Evolutionary conservation across 2,329 filamentous ascomycete genomes (phyloP), one percentile per base, ranked within the genome.

Genomic region (Keithomyces neogunnii): DNA sequence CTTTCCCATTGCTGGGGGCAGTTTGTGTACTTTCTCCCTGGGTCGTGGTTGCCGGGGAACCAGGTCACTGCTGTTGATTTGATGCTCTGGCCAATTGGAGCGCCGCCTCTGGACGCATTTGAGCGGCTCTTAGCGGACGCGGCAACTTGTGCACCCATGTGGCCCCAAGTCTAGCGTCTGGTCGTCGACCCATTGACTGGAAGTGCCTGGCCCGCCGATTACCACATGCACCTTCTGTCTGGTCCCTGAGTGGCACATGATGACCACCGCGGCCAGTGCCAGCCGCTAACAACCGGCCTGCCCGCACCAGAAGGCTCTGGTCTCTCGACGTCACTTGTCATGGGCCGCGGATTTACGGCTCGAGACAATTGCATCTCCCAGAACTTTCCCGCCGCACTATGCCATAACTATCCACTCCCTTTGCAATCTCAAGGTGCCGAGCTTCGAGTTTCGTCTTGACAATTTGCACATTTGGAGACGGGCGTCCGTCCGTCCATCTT

Each of bases 11-110:
- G 35, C 28, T 29, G 46, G 40, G 42, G 44, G 42, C 36, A 57
- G 58, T 66, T 67, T 68, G 65, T 68, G 64, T 68, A 68, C 62
- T 65, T 67, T 63, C 52, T 28, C 29, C 50, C 31, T 13, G 13
- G 11, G 32, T 19, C 47, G 7, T 48, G 47, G 65, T 68, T 68
- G 65, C 65, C 53, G 59, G 51, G 48, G 53, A 53, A 57, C 55
- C 55, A 36, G 49, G 31, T 30, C 26, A 35, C 45, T 47, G 3
- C 40, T 7, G 19, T 47, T 28, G 19, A 47, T 47, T 33, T 29
- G 19, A 6, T 29, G 3, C 28, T 44, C 40, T 13, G 40, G 26
- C 40, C 40, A 44, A 44, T 44, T 29, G 13, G 7, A 44, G 40
- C 3, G 26, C 40, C 10, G 28, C 19, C 29, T 3, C n/a, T 4